Evolutionary conservation across 129 eudicot genomes (phyloP).

Genomic region (Solidago caesia): DNA sequence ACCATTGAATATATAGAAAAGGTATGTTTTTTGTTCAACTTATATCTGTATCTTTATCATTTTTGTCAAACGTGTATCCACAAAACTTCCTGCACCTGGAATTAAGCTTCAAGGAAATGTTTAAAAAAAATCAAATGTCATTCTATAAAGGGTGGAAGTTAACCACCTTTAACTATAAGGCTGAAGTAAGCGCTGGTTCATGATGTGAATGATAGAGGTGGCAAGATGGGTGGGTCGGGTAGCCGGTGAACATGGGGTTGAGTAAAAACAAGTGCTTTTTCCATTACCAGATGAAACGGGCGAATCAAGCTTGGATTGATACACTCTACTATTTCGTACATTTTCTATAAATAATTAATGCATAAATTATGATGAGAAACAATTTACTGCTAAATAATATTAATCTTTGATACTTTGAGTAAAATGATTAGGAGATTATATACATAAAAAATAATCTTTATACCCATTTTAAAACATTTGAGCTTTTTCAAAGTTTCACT

Average conservation of each 20-base stretch:
- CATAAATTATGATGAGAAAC: not conserved
- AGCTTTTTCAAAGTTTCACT: not conserved
- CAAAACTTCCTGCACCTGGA: not conserved
- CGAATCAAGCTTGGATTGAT: not conserved
- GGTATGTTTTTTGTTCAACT: slow-evolving; percentile 42
- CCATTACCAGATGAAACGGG: not conserved
- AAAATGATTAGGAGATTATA: not conserved
- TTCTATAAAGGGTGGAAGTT: slow-evolving; percentile 2
- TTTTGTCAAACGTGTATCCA: not conserved
- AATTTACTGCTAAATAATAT: too few relatives aligned
- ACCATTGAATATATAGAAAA: slow-evolving; percentile 73
- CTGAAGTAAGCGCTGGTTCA: too few relatives aligned
- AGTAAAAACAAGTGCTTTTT: too few relatives aligned
- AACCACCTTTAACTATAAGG: not conserved
- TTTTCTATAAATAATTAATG: not conserved
- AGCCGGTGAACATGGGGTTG: too few relatives aligned
- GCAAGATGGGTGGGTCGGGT: too few relatives aligned
- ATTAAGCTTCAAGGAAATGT: too few relatives aligned
- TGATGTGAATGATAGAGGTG: too few relatives aligned
- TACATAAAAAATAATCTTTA: not conserved
- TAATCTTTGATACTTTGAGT: too few relatives aligned
- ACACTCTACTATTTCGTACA: not conserved
- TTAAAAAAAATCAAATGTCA: not conserved
- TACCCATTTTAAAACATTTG: not conserved
- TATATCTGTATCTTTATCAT: not conserved